These are phyloP conservation scores for Leccinellum albellum DNA, from an alignment of 768 basidiomycete species.

Conservation along the genomic window DNA sequence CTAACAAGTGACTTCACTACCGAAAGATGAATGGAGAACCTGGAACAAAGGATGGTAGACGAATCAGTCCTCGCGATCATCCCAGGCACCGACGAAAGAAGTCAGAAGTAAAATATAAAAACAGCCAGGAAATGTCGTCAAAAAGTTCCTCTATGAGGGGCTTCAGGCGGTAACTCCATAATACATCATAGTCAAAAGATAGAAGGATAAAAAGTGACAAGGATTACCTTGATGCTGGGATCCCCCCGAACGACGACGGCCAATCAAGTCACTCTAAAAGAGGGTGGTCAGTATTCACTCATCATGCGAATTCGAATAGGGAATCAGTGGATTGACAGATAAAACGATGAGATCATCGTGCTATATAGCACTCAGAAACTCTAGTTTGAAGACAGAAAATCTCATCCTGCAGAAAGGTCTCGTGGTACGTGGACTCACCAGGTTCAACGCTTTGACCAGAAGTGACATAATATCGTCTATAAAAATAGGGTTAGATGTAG, in stretches of 20 bases:
- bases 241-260: background rate
- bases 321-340: conserved; percentile 65
- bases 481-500: conserved; percentile 6
- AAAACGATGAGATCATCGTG: conserved; percentile 61
- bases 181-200: conserved; percentile 16
- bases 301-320: background rate
- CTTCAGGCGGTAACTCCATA: conserved; percentile 89
- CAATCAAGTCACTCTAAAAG: background rate
- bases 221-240: conserved; percentile 1
- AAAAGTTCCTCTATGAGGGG: conserved; percentile 30
- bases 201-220: background rate
- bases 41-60: background rate
- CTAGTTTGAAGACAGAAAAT: conserved; percentile 76
- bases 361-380: conserved; percentile 75
- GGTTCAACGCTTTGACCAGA: background rate
- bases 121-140: conserved; percentile 84
- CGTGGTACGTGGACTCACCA: conserved; percentile 10
- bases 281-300: background rate
- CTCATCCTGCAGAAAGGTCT: conserved; percentile 46
- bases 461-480: background rate
- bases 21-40: background rate
- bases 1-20: no score
- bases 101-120: conserved; percentile 57
- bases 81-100: conserved; percentile 3
- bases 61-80: background rate